phyloP scores from a whole-genome alignment of 2,329 filamentous ascomycete species.

The Trichocomaceae sp. region DNA sequence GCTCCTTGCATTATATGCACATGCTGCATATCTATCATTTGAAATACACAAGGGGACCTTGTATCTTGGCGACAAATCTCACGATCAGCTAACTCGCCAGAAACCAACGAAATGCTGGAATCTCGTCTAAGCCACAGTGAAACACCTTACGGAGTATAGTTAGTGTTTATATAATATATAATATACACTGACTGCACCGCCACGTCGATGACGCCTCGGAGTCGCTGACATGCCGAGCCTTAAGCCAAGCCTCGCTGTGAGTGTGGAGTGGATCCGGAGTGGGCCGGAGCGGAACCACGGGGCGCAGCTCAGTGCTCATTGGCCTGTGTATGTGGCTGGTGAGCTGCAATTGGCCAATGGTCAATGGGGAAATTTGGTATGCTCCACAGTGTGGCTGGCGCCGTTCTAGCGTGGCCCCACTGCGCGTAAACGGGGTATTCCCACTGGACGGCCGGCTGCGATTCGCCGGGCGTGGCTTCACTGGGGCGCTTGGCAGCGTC shows the following conservation, averaged over 20 bases:
- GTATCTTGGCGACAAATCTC: not conserved
- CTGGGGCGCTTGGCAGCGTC: slow-evolving; percentile 11
- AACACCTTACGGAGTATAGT: too few species aligned
- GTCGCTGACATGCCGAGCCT: too few species aligned
- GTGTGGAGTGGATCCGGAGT: too few species aligned
- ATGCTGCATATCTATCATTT: not conserved
- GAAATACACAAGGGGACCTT: not conserved
- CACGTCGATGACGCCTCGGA: slow-evolving; percentile 6
- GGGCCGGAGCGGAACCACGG: not conserved
- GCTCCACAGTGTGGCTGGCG: not conserved
- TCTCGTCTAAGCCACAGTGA: too few species aligned
- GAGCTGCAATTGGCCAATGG: not conserved
- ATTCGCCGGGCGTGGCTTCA: not conserved
- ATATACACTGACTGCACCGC: slow-evolving; percentile 7
- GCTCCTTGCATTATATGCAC: slow-evolving; percentile 1
- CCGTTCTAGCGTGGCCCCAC: not conserved
- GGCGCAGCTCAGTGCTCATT: not conserved
- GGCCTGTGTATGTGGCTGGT: slow-evolving; percentile 11
- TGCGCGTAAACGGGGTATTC: not conserved
- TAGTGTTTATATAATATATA: too few species aligned
- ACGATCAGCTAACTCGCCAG: not conserved
- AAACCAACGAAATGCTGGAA: not conserved
- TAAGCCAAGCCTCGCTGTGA: too few species aligned
- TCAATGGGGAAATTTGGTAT: not conserved
- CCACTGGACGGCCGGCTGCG: not conserved